Base-by-base conservation (phyloP, 1,284 basidiomycete species). In the Pseudozyma tsukubaensis region DNA sequence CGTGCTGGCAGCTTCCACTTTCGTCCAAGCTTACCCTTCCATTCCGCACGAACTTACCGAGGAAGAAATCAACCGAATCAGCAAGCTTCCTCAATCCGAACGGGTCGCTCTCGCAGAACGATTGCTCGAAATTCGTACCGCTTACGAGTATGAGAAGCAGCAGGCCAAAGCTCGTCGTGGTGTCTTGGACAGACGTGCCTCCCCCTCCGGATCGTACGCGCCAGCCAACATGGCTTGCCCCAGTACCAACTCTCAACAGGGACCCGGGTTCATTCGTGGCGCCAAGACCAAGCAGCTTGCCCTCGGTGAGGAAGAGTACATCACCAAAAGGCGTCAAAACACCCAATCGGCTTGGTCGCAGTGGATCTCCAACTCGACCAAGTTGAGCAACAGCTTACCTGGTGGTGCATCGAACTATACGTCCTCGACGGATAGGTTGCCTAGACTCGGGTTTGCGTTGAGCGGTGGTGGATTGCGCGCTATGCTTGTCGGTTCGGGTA, bases 381-480 rank as follows among this genome's bases (percentile, higher is more conserved):
- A 67, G 35, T 62, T 80, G 42, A 72, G 60, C 21, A 56, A 59
- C 18, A 52, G 49, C 10, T 44, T 81, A 5, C 72, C 72, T 2
- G 81, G 81, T 13, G 81, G 80, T 32, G 64, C 76, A 9, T 40
- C 56, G 36, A 73, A 81, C 44, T 84, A 73, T 64, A 77, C 82
- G 2, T 53, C 51, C 7, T 52, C 55, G 9, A n/a, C 50, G 7
- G 54, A 54, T 36, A 63, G 76, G 11, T 66, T 62, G 35, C 87
- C 87, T 0, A 65, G 72, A 2, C 76, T 87, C 19, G 86, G 85
- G 32, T 79, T 86, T 44, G 86, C 86, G 1, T 69, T 87, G 14
- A 85, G 85, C 11, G 87, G 87, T 37, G 87, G 87, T 34, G 87
- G 87, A 5, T 86, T 87, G 60, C 75, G 87, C 18, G 87, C 87